phyloP scores from a whole-genome alignment of 768 basidiomycete species.

The Dacryopinax spathularia region DNA sequence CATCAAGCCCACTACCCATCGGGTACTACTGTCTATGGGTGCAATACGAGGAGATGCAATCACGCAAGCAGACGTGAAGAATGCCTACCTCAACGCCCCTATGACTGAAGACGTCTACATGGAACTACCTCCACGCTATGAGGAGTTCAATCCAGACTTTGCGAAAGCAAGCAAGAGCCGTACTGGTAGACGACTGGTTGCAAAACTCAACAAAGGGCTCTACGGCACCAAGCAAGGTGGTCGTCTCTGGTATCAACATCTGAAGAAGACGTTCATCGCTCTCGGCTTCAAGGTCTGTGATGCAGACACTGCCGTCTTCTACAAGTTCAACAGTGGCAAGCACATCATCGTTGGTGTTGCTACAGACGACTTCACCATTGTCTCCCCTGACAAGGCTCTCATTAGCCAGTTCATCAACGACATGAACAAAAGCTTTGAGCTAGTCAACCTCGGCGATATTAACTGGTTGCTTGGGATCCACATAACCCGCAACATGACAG shows the following conservation, averaged over 20 bases:
- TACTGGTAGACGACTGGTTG: too few species aligned
- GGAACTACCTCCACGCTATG: neutral
- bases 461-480: constrained; percentile 2
- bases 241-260: too few species aligned
- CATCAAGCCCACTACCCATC: constrained; percentile 2
- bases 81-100: constrained; percentile 6
- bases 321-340: neutral
- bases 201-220: neutral
- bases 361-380: constrained; percentile 7
- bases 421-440: neutral
- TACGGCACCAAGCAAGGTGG: constrained; percentile 4
- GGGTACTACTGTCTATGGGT: neutral
- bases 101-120: constrained; percentile 6
- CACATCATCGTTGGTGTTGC: neutral
- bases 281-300: neutral
- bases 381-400: neutral
- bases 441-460: neutral
- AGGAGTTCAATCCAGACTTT: neutral
- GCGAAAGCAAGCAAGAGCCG: too few species aligned
- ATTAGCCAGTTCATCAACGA: neutral
- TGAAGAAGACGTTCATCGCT: neutral
- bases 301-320: constrained; percentile 1
- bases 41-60: neutral
- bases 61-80: constrained; percentile 7
- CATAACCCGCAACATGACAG: constrained; percentile 14